Evolutionary conservation across 495 filamentous ascomycete species (phyloP).

Genomic region (Xylaria intraflava): DNA sequence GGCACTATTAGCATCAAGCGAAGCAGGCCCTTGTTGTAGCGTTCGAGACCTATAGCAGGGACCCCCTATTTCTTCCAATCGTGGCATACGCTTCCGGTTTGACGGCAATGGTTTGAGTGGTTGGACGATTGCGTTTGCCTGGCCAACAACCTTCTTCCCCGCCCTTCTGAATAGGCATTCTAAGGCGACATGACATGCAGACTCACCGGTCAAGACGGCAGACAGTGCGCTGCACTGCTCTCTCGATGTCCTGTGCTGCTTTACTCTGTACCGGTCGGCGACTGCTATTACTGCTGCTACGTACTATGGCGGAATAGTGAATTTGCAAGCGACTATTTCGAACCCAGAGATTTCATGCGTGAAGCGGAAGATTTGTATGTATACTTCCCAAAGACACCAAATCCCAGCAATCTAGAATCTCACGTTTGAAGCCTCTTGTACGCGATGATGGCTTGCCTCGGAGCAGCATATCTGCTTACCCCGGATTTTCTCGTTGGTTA

Average conservation of each 20-base stretch:
- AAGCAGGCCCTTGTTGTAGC: neutral
- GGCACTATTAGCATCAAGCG: neutral
- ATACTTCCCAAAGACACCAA: neutral
- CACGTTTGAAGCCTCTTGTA: neutral
- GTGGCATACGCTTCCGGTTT: slow-evolving; percentile 1
- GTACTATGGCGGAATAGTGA: neutral
- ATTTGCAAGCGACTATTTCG: neutral
- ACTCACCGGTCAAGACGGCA: slow-evolving; percentile 10
- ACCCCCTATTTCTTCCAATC: neutral
- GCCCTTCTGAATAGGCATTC: slow-evolving; percentile 1
- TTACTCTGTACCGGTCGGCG: neutral
- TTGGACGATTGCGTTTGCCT: slow-evolving; percentile 1
- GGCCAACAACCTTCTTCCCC: slow-evolving; percentile 9
- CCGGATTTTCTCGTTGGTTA: slow-evolving; percentile 7
- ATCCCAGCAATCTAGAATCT: neutral
- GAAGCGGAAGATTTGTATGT: neutral
- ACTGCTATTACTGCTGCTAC: neutral
- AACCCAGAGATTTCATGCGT: neutral
- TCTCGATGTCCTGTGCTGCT: neutral
- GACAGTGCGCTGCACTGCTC: slow-evolving; percentile 3
- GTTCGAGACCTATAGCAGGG: neutral
- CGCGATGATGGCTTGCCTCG: neutral
- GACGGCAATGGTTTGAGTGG: slow-evolving; percentile 3
- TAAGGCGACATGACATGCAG: slow-evolving; percentile 13
- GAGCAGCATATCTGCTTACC: slow-evolving; percentile 1